Evolutionary conservation across 768 basidiomycete species (phyloP).

Genomic region (Thelephora aurantiotincta): DNA sequence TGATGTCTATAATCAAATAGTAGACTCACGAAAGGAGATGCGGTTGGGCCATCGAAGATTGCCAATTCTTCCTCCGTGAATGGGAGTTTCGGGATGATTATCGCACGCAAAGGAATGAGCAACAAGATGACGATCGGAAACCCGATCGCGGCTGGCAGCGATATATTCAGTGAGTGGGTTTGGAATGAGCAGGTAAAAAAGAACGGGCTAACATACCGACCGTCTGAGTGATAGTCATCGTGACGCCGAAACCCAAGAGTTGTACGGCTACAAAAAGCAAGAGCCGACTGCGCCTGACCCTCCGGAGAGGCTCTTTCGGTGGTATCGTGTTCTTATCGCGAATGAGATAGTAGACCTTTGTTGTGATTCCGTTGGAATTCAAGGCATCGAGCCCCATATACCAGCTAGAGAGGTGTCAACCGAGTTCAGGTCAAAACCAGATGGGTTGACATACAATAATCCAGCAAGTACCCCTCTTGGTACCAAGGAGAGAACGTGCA

Average conservation of each 20-base stretch:
- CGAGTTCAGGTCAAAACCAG: neutral
- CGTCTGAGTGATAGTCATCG: slow-evolving; percentile 86
- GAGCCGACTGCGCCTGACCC: slow-evolving; percentile 63
- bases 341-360: slow-evolving; percentile 67
- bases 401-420: slow-evolving; percentile 36
- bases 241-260: slow-evolving; percentile 72
- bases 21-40: slow-evolving; percentile 66
- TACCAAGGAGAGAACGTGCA: slow-evolving; percentile 67
- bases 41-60: slow-evolving; percentile 82
- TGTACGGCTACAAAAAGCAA: slow-evolving; percentile 61
- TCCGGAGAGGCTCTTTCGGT: slow-evolving; percentile 51
- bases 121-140: slow-evolving; percentile 84
- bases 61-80: slow-evolving; percentile 69
- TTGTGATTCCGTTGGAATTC: slow-evolving; percentile 68
- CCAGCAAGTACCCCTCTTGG: slow-evolving; percentile 77
- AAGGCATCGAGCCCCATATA: slow-evolving; percentile 86
- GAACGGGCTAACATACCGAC: slow-evolving; percentile 35
- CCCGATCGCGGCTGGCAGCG: slow-evolving; percentile 62
- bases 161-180: neutral
- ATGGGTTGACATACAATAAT: slow-evolving; percentile 43
- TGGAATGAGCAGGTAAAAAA: neutral
- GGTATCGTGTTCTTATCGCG: slow-evolving; percentile 54
- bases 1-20: neutral
- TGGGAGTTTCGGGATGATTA: slow-evolving; percentile 56
- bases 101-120: slow-evolving; percentile 62